Evolutionary conservation across 768 basidiomycete species (phyloP).

Genomic region (Lactifluus rugatus): DNA sequence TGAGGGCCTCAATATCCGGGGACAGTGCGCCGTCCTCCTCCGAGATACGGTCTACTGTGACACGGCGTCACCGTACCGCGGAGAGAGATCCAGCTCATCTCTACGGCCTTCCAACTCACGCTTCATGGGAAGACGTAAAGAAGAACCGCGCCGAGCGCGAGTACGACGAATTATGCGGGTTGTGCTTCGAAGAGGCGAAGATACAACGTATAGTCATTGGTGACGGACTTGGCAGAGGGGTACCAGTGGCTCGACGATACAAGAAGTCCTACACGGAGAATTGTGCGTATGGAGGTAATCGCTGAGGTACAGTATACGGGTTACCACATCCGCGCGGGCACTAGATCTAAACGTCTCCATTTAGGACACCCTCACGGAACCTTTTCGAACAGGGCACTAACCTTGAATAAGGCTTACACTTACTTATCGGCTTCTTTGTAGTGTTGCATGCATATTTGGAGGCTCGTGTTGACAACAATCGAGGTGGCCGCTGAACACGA

Average conservation of each 20-base stretch:
- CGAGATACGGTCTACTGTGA: conserved; percentile 44
- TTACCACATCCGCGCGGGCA: not conserved
- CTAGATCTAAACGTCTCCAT: not conserved
- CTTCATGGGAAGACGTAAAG: conserved; percentile 56
- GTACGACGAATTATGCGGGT: conserved; percentile 49
- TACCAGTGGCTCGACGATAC: conserved; percentile 59
- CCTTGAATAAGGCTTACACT: not conserved
- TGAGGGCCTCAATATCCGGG: conserved; percentile 58
- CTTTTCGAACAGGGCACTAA: not conserved
- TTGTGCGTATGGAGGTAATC: conserved; percentile 58
- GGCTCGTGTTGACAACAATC: conserved; percentile 45
- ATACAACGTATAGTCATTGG: conserved; percentile 66
- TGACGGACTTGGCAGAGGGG: conserved; percentile 55
- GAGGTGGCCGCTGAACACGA: conserved; percentile 39
- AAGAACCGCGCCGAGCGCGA: conserved; percentile 31
- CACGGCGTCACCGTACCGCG: conserved; percentile 52
- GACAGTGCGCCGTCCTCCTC: conserved; percentile 42
- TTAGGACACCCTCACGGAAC: not conserved
- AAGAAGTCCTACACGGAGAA: conserved; percentile 41
- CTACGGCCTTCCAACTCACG: conserved; percentile 30
- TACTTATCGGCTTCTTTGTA: not conserved
- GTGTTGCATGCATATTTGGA: not conserved
- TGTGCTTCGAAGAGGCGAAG: conserved; percentile 43
- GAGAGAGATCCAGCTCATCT: conserved; percentile 44
- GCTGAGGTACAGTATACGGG: conserved; percentile 46